phyloP scores from a whole-genome alignment of 225 moss, liverwort and hornwort genomes.

The Straminergon stramineum region DNA sequence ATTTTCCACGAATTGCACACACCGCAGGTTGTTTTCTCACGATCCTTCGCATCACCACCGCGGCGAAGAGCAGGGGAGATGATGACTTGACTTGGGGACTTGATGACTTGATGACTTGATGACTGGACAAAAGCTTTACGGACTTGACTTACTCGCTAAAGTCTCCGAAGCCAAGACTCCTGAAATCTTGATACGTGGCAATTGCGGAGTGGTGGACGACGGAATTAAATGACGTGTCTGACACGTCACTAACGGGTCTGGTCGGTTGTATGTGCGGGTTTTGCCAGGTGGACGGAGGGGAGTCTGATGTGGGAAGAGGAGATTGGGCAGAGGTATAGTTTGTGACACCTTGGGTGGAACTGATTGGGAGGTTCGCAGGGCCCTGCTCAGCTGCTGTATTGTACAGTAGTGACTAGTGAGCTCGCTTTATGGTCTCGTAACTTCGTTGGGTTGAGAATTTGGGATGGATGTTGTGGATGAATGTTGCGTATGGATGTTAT shows the following conservation, averaged over 20 bases:
- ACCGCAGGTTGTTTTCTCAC: background rate
- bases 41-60: background rate
- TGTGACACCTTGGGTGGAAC: background rate
- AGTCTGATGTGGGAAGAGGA: background rate
- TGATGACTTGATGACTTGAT: background rate
- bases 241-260: background rate
- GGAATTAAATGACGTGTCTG: background rate
- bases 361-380: background rate
- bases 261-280: background rate
- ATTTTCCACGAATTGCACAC: background rate
- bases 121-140: background rate
- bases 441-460: too few species aligned
- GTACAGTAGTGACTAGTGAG: too few species aligned
- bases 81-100: background rate
- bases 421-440: background rate
- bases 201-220: background rate
- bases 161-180: too few species aligned
- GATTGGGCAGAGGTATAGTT: background rate
- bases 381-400: background rate
- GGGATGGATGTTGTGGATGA: background rate
- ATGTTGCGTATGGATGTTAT: background rate
- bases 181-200: background rate
- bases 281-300: background rate
- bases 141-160: background rate
- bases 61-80: background rate